phyloP scores from a whole-genome alignment of 495 filamentous ascomycete species.

The Penicillium subrubescens region DNA sequence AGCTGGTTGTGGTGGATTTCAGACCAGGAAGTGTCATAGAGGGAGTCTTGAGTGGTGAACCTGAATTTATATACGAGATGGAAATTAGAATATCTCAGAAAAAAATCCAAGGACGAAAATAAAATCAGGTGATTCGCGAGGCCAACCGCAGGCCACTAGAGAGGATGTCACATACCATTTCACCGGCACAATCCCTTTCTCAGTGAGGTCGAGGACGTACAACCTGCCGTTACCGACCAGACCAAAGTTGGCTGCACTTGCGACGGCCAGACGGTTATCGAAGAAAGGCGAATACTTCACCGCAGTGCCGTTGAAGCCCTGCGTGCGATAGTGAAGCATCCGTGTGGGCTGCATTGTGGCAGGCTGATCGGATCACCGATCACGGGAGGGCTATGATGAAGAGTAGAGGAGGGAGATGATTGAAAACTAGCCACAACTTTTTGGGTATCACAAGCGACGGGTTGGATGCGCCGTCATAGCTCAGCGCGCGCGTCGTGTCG shows the following conservation, averaged over 20 bases:
- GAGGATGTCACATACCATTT: constrained; percentile 57
- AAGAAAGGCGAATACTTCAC: constrained; percentile 98
- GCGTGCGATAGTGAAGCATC: constrained; percentile 92
- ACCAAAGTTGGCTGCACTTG: constrained; percentile 86
- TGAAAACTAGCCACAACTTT: not conserved
- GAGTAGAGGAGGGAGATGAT: not conserved
- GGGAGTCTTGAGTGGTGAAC: constrained; percentile 94
- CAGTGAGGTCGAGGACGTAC: constrained; percentile 76
- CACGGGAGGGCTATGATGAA: not conserved
- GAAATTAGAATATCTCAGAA: not conserved
- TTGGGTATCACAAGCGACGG: constrained; percentile 18
- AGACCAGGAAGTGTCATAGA: constrained; percentile 92
- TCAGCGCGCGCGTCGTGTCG: not conserved
- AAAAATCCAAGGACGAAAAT: not conserved
- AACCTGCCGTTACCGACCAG: constrained; percentile 94
- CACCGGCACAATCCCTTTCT: constrained; percentile 78
- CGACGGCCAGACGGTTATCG: constrained; percentile 88
- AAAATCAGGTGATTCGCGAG: not conserved
- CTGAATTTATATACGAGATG: constrained; percentile 35
- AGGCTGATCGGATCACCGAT: constrained; percentile 16
- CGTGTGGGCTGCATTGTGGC: constrained; percentile 4
- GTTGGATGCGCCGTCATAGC: constrained; percentile 2
- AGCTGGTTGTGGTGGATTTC: constrained; percentile 92
- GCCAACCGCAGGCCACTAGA: not conserved
- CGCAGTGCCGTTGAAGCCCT: constrained; percentile 90